phyloP scores from a whole-genome alignment of 177 flowering plant genomes.

The Tripterygium wilfordii region DNA sequence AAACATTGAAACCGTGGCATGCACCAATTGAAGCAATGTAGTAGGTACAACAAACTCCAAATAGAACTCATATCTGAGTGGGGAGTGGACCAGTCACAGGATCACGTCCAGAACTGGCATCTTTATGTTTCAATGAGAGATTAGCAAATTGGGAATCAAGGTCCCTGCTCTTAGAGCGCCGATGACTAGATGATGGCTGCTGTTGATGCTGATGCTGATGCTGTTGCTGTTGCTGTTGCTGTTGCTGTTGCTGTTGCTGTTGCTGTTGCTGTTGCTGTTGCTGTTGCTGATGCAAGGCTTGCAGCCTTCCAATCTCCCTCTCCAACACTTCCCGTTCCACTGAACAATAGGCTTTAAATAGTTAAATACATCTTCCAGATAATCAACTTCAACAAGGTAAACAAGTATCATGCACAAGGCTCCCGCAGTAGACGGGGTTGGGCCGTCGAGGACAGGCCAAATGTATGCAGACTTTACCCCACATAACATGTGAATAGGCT shows the following conservation, averaged over 20 bases:
- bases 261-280: constrained; percentile 12
- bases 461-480: too few relatives aligned
- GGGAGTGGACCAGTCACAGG: constrained; percentile 39
- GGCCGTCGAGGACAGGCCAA: too few relatives aligned
- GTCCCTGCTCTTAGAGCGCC: constrained; percentile 5
- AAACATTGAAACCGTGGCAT: constrained; percentile 2
- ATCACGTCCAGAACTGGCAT: constrained; percentile 44
- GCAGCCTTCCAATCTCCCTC: constrained; percentile 11
- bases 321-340: constrained; percentile 12
- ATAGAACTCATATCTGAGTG: constrained; percentile 16
- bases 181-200: constrained; percentile 20
- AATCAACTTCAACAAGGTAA: too few relatives aligned
- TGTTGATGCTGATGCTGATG: constrained; percentile 32
- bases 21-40: constrained; percentile 7
- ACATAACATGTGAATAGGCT: too few relatives aligned
- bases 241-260: constrained; percentile 13
- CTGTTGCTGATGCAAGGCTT: constrained; percentile 2
- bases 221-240: too few relatives aligned
- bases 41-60: constrained; percentile 9
- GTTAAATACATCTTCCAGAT: too few relatives aligned
- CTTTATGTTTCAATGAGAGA: constrained; percentile 1
- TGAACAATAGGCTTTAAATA: too few relatives aligned
- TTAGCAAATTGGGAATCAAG: constrained; percentile 12
- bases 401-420: too few relatives aligned
- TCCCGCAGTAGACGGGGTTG: too few relatives aligned